A percentile compares a stretch with the other conserved stretches of the same genome.
These are phyloP conservation scores for Aulographum hederae DNA, from an alignment of 2,329 filamentous ascomycete species.

Conservation along the genomic window DNA sequence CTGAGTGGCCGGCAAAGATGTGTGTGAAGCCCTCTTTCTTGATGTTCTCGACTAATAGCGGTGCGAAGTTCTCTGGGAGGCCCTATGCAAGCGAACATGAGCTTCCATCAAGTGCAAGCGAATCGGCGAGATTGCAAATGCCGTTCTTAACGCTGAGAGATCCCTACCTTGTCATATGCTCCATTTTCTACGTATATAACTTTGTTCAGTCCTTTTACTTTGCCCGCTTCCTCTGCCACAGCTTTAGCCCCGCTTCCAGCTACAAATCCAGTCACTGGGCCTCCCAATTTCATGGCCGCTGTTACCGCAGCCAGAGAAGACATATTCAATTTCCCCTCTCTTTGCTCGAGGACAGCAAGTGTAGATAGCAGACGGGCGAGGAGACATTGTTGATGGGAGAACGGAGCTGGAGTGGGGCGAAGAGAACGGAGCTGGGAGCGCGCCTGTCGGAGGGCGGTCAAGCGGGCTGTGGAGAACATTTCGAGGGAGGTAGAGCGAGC, in stretches of 20 bases:
- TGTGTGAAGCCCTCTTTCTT: conserved; percentile 91
- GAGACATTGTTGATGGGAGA: conserved; percentile 36
- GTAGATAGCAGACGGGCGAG: conserved; percentile 63
- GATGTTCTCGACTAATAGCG: conserved; percentile 85
- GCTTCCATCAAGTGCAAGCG: conserved; percentile 1
- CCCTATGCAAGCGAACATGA: too few species aligned
- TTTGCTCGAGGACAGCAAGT: conserved; percentile 81
- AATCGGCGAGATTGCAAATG: conserved; percentile 2
- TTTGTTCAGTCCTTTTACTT: conserved; percentile 81
- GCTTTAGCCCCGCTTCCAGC: conserved; percentile 62
- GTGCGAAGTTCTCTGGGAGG: conserved; percentile 86
- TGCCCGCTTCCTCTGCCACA: conserved; percentile 68
- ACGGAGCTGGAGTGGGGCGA: conserved; percentile 20
- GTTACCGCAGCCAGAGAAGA: conserved; percentile 72
- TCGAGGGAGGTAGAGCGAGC: conserved; percentile 6
- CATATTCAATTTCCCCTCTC: conserved; percentile 67
- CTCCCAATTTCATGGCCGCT: conserved; percentile 73
- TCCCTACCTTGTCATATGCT: conserved; percentile 70
- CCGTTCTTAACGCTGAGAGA: neutral
- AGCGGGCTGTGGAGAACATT: conserved; percentile 4
- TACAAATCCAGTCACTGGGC: conserved; percentile 69
- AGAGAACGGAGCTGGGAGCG: conserved; percentile 1
- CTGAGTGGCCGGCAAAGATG: conserved; percentile 75
- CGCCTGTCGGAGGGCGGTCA: conserved; percentile 4
- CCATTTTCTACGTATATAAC: conserved; percentile 74